phyloP scores from a whole-genome alignment of 352 stramenopile genomes.

The Blastocystis sp. region DNA sequence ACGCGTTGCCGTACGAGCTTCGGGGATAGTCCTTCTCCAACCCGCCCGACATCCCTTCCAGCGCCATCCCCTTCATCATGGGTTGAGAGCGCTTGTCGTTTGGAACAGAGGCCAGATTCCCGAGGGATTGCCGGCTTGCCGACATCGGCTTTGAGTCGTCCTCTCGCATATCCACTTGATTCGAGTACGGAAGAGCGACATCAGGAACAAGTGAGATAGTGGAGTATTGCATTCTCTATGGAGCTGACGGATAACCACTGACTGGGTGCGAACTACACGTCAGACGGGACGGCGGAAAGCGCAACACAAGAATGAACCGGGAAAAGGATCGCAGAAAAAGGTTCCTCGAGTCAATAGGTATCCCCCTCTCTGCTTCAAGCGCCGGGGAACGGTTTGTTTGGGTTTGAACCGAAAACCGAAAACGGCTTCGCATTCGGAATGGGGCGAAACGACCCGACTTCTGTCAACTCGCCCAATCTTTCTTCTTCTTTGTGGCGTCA shows the following conservation, averaged over 20 bases:
- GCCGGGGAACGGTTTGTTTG: not conserved
- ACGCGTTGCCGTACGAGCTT: not conserved
- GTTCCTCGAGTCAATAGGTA: no score
- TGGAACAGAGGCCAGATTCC: not conserved
- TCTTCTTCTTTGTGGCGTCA: not conserved
- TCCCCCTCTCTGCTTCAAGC: no score
- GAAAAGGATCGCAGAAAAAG: no score
- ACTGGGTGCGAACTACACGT: no score
- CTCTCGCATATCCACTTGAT: not conserved
- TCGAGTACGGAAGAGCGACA: slow-evolving; percentile 53
- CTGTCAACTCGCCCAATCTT: not conserved
- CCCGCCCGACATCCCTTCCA: not conserved
- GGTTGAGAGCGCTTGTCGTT: not conserved
- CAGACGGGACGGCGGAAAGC: no score
- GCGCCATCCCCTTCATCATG: not conserved
- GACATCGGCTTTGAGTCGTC: not conserved
- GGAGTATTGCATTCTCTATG: slow-evolving; percentile 26
- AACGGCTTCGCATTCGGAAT: not conserved
- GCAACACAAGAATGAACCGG: no score
- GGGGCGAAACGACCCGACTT: not conserved
- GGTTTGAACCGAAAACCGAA: not conserved
- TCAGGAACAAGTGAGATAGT: slow-evolving; percentile 24
- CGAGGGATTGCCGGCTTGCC: not conserved
- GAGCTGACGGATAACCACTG: not conserved
- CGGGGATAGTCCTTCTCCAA: not conserved